Conservation (phyloP, 352 stramenopile species). For the Elongisporangium anandrum region DNA sequence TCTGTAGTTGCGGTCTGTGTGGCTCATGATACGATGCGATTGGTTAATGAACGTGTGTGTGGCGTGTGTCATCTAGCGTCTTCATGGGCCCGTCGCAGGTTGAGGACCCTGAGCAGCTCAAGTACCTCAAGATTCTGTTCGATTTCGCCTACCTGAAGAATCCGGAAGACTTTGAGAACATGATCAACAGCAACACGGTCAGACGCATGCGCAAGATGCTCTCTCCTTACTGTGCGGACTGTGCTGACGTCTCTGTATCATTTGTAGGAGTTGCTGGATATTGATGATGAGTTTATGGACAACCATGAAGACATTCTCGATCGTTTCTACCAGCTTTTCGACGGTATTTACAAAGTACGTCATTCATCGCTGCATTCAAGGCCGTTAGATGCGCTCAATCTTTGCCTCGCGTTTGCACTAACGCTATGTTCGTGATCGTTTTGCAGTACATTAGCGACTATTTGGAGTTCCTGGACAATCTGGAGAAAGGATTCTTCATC, state of each 20-base stretch:
- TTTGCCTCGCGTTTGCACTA: background rate
- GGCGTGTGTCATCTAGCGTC: constrained; percentile 34
- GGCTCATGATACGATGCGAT: background rate
- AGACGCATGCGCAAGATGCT: constrained; percentile 16
- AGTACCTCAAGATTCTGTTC: constrained; percentile 93
- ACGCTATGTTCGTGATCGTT: constrained; percentile 6
- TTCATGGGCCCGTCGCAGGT: constrained; percentile 85
- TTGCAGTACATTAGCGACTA: constrained; percentile 90
- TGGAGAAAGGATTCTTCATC: constrained; percentile 94
- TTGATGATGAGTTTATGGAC: constrained; percentile 91
- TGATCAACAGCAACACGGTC: constrained; percentile 89
- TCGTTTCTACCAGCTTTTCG: constrained; percentile 89
- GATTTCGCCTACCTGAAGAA: constrained; percentile 95
- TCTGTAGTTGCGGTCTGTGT: background rate
- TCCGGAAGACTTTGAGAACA: constrained; percentile 93
- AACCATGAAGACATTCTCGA: constrained; percentile 85
- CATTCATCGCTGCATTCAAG: no score
- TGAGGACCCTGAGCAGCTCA: constrained; percentile 86
- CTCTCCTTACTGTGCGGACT: constrained; percentile 1
- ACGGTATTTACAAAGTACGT: constrained; percentile 76
- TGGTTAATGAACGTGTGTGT: background rate
- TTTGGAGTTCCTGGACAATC: constrained; percentile 89
- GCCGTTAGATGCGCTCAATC: background rate
- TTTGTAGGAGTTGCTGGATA: constrained; percentile 68
- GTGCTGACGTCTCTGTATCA: background rate